Evolutionary conservation across 345 rosid genomes (phyloP), one percentile per base, ranked within the genome.

Genomic region (Camelina hispida): DNA sequence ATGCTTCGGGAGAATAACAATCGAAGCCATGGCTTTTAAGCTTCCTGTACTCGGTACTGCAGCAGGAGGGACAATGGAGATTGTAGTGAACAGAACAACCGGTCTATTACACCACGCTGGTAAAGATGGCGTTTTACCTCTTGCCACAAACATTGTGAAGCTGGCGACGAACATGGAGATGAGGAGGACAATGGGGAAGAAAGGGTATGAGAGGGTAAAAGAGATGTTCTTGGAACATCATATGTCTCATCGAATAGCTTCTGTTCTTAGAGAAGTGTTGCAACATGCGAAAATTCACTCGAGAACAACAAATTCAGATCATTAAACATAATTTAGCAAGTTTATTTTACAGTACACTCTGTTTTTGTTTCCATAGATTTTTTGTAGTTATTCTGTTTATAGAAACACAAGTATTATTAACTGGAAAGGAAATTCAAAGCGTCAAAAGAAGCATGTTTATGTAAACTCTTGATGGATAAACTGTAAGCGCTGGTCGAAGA

Each of bases 1-100:
- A 85, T 93, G 97, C 83, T 89, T 89, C 58, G 93, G 93, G 62
- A 87, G 98, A 78, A 90, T 90, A 83, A 90, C 97, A 60, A 93
- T 93, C 11, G 96, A 93, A 85, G 98, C 97, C 37, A 90, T 93
- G 98, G 96, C 97, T 54, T 90, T 89, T 81, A 88, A 89, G 83
- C 81, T 90, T 67, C 97, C 98, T 59, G 87, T 93, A 18, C 78
- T 93, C 79, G 98, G 98, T 35, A 90, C 98, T 0, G 91, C 98
- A 55, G 98, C 93, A 1, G 97, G 98, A 57, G 98, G 95, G 69
- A 93, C 98, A 61, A 89, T 79, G 69, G 95, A 93, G 85, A 93
- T 89, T 47, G 91, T 93, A 25, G 90, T 89, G 61, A 87, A 90
- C 34, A 84, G 86, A 70, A 86, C 90, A 13, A 93, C 95, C 0